Base-by-base conservation (phyloP, 768 basidiomycete species). In the Termitomyces sp. region DNA sequence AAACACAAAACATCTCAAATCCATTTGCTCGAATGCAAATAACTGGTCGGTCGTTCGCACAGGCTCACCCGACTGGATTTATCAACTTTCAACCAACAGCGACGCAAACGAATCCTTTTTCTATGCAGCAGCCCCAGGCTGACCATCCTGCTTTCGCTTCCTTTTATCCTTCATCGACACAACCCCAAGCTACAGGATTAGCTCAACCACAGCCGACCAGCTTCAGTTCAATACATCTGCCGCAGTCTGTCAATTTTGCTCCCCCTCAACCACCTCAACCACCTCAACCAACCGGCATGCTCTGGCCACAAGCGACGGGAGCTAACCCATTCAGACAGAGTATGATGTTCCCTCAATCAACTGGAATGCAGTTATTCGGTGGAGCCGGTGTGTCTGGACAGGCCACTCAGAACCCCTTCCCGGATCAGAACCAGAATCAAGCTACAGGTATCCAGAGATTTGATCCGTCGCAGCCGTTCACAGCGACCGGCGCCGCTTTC, bases 291-390 rank as follows among this genome's bases (percentile, higher is more conserved):
- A 64, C 71, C 24, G 63, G 67, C 15, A 77, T 83, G 60, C 65
- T 80, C 51, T 82, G 79, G 66, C 79, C 86, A 18, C 83, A 87
- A 62, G 67, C 75, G 16, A 89, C 86, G 9, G 88, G 85, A 20
- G 73, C 77, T 44, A 94, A 94, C 70, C 92, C 92, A 9, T 95
- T 95, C 78, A 78, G 93, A 34, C 91, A 92, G 70, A 90, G 82
- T 63, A 81, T 86, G 79, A 69, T 92, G 60, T 56, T 85, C 26
- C 81, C 87, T 12, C 85, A 88, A 64, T 72, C 75, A 8, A 89
- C 86, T 3, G 84, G 85, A 2, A 74, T 81, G 70, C 77, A 80
- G 1, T 61, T 76, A 56, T 79, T 83, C 57, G 74, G 68, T 58
- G 63, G 59, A 22, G 70, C 65, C 52, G 68, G 64, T 57, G 59